phyloP scores from a whole-genome alignment of 1,284 basidiomycete genomes.

The Waitea zeae region DNA sequence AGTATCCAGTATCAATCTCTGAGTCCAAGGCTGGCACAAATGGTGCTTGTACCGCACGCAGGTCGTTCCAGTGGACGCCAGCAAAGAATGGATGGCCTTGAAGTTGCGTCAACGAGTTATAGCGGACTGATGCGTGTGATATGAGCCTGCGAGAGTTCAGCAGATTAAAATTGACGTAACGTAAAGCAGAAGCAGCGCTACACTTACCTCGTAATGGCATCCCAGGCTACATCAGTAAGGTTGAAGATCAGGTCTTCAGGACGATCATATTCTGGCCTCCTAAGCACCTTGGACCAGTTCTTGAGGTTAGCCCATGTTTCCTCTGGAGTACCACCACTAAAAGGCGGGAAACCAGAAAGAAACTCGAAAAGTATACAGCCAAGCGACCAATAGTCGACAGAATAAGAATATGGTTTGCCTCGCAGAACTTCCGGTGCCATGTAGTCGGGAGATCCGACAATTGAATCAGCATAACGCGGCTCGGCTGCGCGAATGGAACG shows the following conservation, averaged over 20 bases:
- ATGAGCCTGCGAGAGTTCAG: slow-evolving; percentile 36
- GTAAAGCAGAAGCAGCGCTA: neutral
- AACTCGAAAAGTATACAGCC: slow-evolving; percentile 99
- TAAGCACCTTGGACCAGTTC: slow-evolving; percentile 89
- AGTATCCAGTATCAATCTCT: slow-evolving; percentile 95
- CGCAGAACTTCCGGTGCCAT: slow-evolving; percentile 90
- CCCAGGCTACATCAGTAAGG: slow-evolving; percentile 87
- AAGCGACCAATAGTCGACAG: slow-evolving; percentile 97
- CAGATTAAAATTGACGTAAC: too few relatives aligned
- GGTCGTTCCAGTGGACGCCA: slow-evolving; percentile 55
- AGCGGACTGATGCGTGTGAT: slow-evolving; percentile 68
- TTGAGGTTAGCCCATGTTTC: slow-evolving; percentile 99
- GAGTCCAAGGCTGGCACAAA: slow-evolving; percentile 94
- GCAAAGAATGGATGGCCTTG: slow-evolving; percentile 78
- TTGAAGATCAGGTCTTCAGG: slow-evolving; percentile 98
- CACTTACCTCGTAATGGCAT: slow-evolving; percentile 71
- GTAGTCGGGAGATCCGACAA: slow-evolving; percentile 97
- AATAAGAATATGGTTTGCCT: slow-evolving; percentile 87
- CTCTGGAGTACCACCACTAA: slow-evolving; percentile 88
- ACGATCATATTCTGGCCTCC: slow-evolving; percentile 88
- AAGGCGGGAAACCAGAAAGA: slow-evolving; percentile 94
- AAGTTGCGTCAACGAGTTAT: slow-evolving; percentile 59
- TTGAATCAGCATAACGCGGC: slow-evolving; percentile 90
- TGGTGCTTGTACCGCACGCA: slow-evolving; percentile 72
- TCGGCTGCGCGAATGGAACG: slow-evolving; percentile 85